These are phyloP conservation scores for Penicillium occitanis DNA, from an alignment of 2,329 filamentous ascomycete species.

Conservation along the genomic window DNA sequence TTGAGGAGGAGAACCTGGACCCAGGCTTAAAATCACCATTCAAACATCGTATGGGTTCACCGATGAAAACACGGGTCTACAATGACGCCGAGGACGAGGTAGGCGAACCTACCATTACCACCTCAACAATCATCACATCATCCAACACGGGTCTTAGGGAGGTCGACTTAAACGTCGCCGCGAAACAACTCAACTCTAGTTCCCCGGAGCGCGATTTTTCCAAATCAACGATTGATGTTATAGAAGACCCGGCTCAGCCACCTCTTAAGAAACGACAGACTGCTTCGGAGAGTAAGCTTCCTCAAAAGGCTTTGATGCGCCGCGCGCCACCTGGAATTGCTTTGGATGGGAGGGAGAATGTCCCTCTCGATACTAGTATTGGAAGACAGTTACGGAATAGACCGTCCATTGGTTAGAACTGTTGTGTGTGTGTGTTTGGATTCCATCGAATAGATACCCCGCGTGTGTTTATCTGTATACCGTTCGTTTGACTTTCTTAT, in stretches of 20 bases:
- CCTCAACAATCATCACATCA: slow-evolving; percentile 30
- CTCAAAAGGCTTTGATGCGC: slow-evolving; percentile 37
- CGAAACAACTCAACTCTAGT: slow-evolving; percentile 25
- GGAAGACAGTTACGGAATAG: slow-evolving; percentile 35
- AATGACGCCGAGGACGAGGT: slow-evolving; percentile 48
- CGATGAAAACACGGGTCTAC: slow-evolving; percentile 55
- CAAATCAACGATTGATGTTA: slow-evolving; percentile 26
- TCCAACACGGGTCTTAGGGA: slow-evolving; percentile 51
- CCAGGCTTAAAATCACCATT: slow-evolving; percentile 24
- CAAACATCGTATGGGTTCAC: slow-evolving; percentile 32
- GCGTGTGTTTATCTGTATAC: slow-evolving; percentile 1
- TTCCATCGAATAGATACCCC: slow-evolving; percentile 8
- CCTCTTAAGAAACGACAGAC: slow-evolving; percentile 27
- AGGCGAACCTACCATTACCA: slow-evolving; percentile 32
- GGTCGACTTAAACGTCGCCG: slow-evolving; percentile 52
- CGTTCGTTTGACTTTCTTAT: slow-evolving; percentile 6
- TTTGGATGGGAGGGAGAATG: slow-evolving; percentile 49
- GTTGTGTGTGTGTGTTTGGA: not conserved
- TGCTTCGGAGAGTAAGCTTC: slow-evolving; percentile 41
- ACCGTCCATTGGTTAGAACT: slow-evolving; percentile 27
- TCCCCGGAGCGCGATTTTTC: slow-evolving; percentile 13
- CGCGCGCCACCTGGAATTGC: slow-evolving; percentile 39
- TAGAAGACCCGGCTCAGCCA: slow-evolving; percentile 33
- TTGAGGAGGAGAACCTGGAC: slow-evolving; percentile 32
- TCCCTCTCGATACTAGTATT: slow-evolving; percentile 28